Conservation (phyloP, 495 filamentous ascomycete genomes). For the Penicillium dipodomyicola region DNA sequence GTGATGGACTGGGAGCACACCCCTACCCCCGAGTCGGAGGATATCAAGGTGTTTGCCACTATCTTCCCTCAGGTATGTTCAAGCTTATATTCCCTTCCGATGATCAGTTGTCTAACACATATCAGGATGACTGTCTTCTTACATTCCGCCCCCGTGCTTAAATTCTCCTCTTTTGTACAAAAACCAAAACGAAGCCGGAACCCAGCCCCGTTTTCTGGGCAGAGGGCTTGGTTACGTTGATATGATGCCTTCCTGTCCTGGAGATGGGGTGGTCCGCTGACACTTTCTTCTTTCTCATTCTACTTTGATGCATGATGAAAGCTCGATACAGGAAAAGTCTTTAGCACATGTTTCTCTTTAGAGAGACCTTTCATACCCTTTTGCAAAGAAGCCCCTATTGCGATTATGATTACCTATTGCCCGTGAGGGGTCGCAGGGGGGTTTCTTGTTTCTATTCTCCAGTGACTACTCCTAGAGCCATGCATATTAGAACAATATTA, state of each 20-base stretch:
- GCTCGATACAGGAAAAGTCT: constrained; percentile 11
- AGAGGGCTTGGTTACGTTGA: constrained; percentile 20
- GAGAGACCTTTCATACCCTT: constrained; percentile 14
- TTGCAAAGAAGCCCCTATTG: constrained; percentile 1
- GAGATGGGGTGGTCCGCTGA: constrained; percentile 34
- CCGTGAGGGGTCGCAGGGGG: constrained; percentile 13
- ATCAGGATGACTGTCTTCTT: constrained; percentile 44
- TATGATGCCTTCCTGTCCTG: constrained; percentile 38
- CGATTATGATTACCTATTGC: constrained; percentile 18
- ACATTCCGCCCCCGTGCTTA: constrained; percentile 44
- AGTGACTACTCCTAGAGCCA: constrained; percentile 16
- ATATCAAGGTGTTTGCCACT: constrained; percentile 97
- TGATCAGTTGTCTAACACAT: constrained; percentile 20
- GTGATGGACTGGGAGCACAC: constrained; percentile 89
- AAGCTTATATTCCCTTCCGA: background rate
- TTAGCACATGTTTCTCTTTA: constrained; percentile 6
- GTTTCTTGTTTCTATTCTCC: constrained; percentile 20
- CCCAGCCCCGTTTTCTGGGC: constrained; percentile 23
- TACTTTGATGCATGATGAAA: constrained; percentile 14
- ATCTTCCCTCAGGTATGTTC: constrained; percentile 89
- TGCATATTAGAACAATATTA: constrained; percentile 35
- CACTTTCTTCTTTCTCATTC: constrained; percentile 20
- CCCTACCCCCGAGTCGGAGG: constrained; percentile 74
- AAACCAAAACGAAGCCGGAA: constrained; percentile 25
- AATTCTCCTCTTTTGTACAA: constrained; percentile 18